Base-by-base conservation (phyloP, 208 protist genomes). In the Trypanosoma theileri region DNA sequence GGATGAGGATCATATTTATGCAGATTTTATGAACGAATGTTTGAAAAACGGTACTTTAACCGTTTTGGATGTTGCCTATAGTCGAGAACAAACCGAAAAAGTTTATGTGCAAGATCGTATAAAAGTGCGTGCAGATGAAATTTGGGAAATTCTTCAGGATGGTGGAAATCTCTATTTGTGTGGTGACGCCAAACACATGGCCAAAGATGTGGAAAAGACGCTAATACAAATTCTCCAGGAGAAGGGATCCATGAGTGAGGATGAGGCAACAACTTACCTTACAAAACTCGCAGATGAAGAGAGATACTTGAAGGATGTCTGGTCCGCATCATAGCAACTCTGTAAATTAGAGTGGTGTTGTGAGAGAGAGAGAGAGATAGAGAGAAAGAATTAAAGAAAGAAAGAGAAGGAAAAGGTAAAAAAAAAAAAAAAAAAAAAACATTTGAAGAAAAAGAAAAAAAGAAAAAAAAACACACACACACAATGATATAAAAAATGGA, bases 61-160 rank as follows among this genome's bases (percentile, higher is more conserved):
- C 14, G 71, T 69, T 26, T 67, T 94, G 6, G 85, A 94, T 69
- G 85, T 92, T 22, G 89, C 89, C 52, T 95, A 89, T 79, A 95
- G 89, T 48, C 85, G 91, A 28, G 88, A 95, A 26, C 80, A 92
- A 52, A 61, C 57, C 12, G 61, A 92, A 55, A 95, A 91, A 75
- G 74, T 96, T 7, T 98, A 98, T 70, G 92, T 98, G 26, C 94
- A 98, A 77, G 82, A 98, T 77, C 84, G 82, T 31, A 16, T 98
- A n/a, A 73, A 73, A 63, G 78, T 75, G 41, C 77, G 82, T 17
- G 77, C 63, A 13, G 44, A 70, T 42, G 80, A 90, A 73, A 65
- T 96, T 63, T 96, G 85, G 80, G 83, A 89, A 19, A 72, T 94
- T 69, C 58, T 97, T 13, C 46, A 61, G 13, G 22, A 81, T 1